Base-by-base conservation (phyloP, 495 filamentous ascomycete genomes). In the Amphirosellinia nigrospora region DNA sequence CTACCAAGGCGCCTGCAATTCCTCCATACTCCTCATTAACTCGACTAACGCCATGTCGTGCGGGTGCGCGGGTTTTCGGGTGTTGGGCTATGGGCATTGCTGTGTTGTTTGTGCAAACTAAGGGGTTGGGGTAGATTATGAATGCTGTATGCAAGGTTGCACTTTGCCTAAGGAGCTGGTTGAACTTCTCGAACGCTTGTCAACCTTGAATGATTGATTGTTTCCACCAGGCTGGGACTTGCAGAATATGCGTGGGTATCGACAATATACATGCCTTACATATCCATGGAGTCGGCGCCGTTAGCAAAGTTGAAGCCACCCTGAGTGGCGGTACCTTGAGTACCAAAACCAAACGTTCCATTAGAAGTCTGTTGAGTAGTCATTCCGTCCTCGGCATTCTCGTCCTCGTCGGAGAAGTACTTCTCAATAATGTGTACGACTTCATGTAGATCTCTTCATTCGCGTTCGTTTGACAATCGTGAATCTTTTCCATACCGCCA, bases 371-470 rank as follows among this genome's bases (percentile, higher is more conserved):
- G 81, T 41, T 84, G 79, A 70, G 84, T 82, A 26, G 82, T 81
- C 73, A 84, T 86, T 48, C 80, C 79, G 60, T 94, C 92, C 72
- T 89, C 91, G 66, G 86, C 93, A 70, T 88, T 90, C 75, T 96
- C 96, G 15, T 98, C 96, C 74, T 99, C 96, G 78, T 99, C 96
- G 1, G 94, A 97, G 88, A 99, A 99, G 87, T 99, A 98, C 85
- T 97, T 98, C 88, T 98, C 96, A 76, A 99, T 99, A 83, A 99
- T 98, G 86, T 98, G 86, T 97, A 99, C 0, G 96, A 97, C 89
- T 99, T 99, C 96, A 99, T 98, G 87, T 99, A 99, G 74, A 99
- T 99, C 84, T 99, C 96, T 83, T 98, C 96, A 83, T 99, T 99
- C 83, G 96, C 95, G 74, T 99, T 99, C 83, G 95, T 97, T 86